Evolutionary conservation across 179 eudicot species (phyloP), one percentile per base, ranked within the genome.

Genomic region (Heliamphora pulchella): DNA sequence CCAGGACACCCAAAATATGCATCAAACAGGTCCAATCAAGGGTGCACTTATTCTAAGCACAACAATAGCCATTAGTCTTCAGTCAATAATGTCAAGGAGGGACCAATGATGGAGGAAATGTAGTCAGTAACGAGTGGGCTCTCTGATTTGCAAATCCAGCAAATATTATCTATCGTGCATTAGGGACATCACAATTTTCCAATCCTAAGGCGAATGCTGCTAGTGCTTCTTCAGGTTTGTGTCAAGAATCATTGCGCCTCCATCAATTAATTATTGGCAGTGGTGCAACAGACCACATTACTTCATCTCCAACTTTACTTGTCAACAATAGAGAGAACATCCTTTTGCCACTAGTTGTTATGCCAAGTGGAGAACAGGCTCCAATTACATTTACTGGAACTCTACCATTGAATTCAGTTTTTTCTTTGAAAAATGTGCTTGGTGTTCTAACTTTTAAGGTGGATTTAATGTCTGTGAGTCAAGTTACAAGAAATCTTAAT

Each of bases 401-500:
- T 55, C 39, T 76, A 55, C 67, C 79, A 1, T 55, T 76, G n/a
- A 58, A 8, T 58, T 58, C 17, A 58, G 3, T 8, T 58, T 1
- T 58, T 58, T 58, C 62, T 7, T 58, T 58, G 17, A 0, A 8
- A 11, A 58, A 4, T 58, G 62, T 58, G 62, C 62, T 58, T 11
- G 62, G 17, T 58, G 62, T 58, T 8, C 17, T n/a, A 58, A 8
- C 15, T 15, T 11, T 62, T 13, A 77, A 61, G 22, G 71, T 48
- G 8, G 80, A 77, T 64, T 48, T 77, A 17, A 62, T 63, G 71
- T 77, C 80, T 15, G 44, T 48, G 5, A 64, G 80, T 63, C 71
- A 44, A 4, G 8, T 63, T 0, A 77, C 71, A 2, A 77, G 57
- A 64, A 57, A 18, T 17, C 66, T 77, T 0, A 77, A 62, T 44